Percentiles rank a stretch among this genome's conserved stretches.
These are phyloP conservation scores for Komagataella mondaviorum DNA, from an alignment of 805 yeast species.

Conservation along the genomic window DNA sequence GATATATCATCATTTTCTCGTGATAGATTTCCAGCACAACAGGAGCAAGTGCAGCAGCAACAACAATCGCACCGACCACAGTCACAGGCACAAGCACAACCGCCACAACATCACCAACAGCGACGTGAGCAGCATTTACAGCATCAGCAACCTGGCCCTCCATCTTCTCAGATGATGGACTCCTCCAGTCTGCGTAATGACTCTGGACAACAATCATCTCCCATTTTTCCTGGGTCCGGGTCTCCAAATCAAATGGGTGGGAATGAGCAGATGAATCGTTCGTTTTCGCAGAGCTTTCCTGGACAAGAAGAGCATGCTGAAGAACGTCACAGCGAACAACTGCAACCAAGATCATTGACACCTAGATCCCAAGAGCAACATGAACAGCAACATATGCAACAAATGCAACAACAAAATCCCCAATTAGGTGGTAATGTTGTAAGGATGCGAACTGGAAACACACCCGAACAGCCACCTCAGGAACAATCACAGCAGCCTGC, in stretches of 20 bases:
- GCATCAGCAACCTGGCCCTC: not conserved
- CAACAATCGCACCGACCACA: slow-evolving; percentile 6
- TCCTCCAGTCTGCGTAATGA: not conserved
- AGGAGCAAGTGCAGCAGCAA: slow-evolving; percentile 5
- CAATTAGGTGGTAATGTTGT: not conserved
- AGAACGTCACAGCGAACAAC: not conserved
- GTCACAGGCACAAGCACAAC: slow-evolving; percentile 3
- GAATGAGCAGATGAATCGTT: not conserved
- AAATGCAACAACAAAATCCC: not conserved
- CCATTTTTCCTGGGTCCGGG: not conserved
- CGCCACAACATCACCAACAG: not conserved
- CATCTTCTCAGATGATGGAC: not conserved
- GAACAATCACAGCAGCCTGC: not conserved
- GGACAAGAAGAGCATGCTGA: not conserved
- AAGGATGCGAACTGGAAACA: not conserved
- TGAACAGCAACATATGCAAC: slow-evolving; percentile 4
- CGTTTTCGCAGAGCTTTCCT: not conserved
- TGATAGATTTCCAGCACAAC: slow-evolving; percentile 5
- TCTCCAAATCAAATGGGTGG: not conserved
- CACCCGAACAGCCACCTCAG: not conserved
- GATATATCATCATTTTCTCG: slow-evolving; percentile 9
- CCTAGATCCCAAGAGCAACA: slow-evolving; percentile 2
- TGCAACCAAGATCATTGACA: slow-evolving; percentile 1
- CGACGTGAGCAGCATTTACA: not conserved
- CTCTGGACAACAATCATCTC: not conserved